Evolutionary conservation across 768 basidiomycete species (phyloP), one percentile per base, ranked within the genome.

Genomic region (Favolaschia claudopus): DNA sequence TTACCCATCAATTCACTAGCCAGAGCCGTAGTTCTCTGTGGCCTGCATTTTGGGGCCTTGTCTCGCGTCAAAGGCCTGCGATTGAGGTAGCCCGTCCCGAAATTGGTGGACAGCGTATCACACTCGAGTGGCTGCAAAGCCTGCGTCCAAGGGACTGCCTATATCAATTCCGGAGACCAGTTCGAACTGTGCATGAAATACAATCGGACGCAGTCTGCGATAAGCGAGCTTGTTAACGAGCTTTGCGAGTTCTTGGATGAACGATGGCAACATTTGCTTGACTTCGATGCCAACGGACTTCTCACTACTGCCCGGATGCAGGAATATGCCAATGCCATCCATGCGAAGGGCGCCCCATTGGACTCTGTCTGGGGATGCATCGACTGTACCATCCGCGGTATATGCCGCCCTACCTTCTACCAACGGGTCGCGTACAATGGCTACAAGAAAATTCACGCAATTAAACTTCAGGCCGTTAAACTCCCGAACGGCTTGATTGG

Each of bases 371-470:
- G 60, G 57, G 65, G 67, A 6, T 70, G 69, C 37, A 51, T 71
- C 4, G 70, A 71, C 58, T 64, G 66, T 40, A 70, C 70, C 20
- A 67, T 71, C 29, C 62, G 63, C 1, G 8, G 15, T 0, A 66
- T 65, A 12, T 55, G 59, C 40, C 55, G 48, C 33, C 62, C 42
- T 38, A 56, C 25, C 10, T 33, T 17, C 2, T 58, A 25, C 13
- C 60, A 60, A 28, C 47, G 56, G 6, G 7, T 20, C 8, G 55
- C 38, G 14, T 67, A 60, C 47, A 64, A 62, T 46, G 70, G 72
- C 7, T 55, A 70, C 45, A 72, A 72, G 58, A 70, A 69, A 48
- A 19, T 51, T 32, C 71, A 74, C 50, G 69, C 70, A 5, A 40
- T 67, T 15, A 74, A 74, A 46, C 72, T 52, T 40, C 69, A 70